Conservation (phyloP, 305 asterid genomes). For the Rubia balearica region DNA sequence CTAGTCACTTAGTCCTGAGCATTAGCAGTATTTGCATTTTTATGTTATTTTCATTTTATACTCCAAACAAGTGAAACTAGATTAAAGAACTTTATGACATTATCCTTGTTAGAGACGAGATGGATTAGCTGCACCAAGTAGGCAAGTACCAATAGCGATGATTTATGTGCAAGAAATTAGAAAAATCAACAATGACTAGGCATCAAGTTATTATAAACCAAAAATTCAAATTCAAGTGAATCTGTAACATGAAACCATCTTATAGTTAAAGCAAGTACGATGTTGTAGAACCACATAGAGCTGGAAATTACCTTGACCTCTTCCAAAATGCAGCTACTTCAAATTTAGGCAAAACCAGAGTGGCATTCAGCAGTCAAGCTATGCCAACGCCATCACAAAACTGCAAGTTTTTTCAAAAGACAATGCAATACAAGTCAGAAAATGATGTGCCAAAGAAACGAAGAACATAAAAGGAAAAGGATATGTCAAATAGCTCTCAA, state of each 20-base stretch:
- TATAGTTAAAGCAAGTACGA: neutral
- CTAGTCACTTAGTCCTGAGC: no score
- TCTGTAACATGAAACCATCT: neutral
- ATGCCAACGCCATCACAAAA: conserved; percentile 97
- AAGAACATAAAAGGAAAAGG: neutral
- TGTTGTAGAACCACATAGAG: neutral
- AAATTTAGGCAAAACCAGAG: conserved; percentile 92
- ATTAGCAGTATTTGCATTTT: no score
- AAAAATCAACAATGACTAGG: neutral
- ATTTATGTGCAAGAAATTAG: neutral
- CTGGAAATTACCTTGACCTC: conserved; percentile 59
- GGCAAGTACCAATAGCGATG: no score
- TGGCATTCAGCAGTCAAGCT: conserved; percentile 92
- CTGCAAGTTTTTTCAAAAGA: conserved; percentile 32
- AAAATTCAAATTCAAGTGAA: neutral
- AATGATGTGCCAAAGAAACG: conserved; percentile 10
- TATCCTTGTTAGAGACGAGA: no score
- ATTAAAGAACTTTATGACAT: no score
- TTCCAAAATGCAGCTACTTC: conserved; percentile 99
- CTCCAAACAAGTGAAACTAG: no score
- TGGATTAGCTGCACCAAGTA: no score
- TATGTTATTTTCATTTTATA: no score
- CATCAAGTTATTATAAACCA: neutral
- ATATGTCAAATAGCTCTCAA: no score
- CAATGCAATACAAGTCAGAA: conserved; percentile 6